phyloP scores from a whole-genome alignment of 805 yeast genomes.

The Candida peoriensis region DNA sequence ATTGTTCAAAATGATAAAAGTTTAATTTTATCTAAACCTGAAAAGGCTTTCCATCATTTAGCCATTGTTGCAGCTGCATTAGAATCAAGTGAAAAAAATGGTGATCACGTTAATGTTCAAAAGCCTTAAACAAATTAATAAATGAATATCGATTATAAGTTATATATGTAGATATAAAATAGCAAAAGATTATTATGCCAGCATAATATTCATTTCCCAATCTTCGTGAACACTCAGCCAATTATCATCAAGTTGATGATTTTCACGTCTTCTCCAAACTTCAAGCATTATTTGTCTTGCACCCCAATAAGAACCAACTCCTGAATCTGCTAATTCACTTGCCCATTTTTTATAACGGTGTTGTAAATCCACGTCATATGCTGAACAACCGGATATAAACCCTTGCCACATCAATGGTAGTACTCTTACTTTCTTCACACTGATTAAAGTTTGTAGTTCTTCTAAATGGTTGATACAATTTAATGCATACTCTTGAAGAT shows the following conservation, averaged over 20 bases:
- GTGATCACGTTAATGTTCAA: slow-evolving; percentile 45
- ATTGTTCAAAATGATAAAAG: slow-evolving; percentile 57
- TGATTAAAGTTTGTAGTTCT: slow-evolving; percentile 52
- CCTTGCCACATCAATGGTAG: slow-evolving; percentile 88
- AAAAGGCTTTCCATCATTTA: slow-evolving; percentile 83
- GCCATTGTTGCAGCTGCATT: slow-evolving; percentile 86
- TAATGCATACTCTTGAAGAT: slow-evolving; percentile 58
- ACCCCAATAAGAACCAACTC: slow-evolving; percentile 81
- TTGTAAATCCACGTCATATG: slow-evolving; percentile 53
- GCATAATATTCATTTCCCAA: slow-evolving; percentile 83
- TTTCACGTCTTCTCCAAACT: slow-evolving; percentile 73
- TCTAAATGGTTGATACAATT: slow-evolving; percentile 60
- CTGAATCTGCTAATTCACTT: slow-evolving; percentile 40
- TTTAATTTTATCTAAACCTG: slow-evolving; percentile 57
- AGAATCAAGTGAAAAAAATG: slow-evolving; percentile 55
- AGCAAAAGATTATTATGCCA: slow-evolving; percentile 26
- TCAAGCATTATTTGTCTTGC: slow-evolving; percentile 82
- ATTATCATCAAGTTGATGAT: slow-evolving; percentile 51
- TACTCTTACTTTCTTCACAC: slow-evolving; percentile 44
- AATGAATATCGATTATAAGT: neutral
- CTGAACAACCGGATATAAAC: slow-evolving; percentile 81
- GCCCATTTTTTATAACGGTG: slow-evolving; percentile 67
- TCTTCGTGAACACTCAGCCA: slow-evolving; percentile 80
- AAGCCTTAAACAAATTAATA: slow-evolving; percentile 6
- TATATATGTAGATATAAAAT: neutral